Conservation (phyloP, 257 asterid species). For the Buddleja alternifolia region DNA sequence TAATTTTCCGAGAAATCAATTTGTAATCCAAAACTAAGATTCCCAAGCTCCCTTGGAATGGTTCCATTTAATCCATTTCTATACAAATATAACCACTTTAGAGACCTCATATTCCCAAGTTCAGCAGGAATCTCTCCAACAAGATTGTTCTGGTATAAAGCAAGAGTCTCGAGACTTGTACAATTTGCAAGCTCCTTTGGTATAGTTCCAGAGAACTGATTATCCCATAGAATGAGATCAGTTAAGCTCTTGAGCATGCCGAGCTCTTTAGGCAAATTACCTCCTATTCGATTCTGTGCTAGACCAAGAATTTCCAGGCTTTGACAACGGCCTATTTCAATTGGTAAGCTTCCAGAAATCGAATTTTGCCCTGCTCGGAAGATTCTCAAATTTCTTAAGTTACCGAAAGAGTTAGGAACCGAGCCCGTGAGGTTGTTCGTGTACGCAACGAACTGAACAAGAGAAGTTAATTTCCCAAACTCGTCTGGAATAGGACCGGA, state of each 20-base stretch:
- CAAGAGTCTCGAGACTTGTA: constrained; percentile 60
- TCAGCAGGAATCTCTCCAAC: constrained; percentile 79
- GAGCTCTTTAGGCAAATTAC: constrained; percentile 75
- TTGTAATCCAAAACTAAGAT: constrained; percentile 57
- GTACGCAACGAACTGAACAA: constrained; percentile 74
- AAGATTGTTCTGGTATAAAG: constrained; percentile 74
- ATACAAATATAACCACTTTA: constrained; percentile 59
- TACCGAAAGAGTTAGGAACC: constrained; percentile 69
- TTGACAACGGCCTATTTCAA: constrained; percentile 62
- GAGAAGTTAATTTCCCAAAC: constrained; percentile 71
- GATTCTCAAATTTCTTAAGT: constrained; percentile 50
- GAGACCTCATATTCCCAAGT: constrained; percentile 53
- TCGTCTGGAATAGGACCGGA: constrained; percentile 73
- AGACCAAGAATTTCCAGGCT: constrained; percentile 71
- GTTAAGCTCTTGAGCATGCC: constrained; percentile 63
- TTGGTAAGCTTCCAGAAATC: constrained; percentile 74
- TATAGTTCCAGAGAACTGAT: constrained; percentile 68
- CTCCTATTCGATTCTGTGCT: constrained; percentile 72
- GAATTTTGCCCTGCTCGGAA: constrained; percentile 87
- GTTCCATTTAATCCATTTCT: constrained; percentile 78
- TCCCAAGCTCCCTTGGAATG: constrained; percentile 83
- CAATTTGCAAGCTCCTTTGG: constrained; percentile 83
- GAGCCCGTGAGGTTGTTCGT: constrained; percentile 81
- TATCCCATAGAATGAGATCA: constrained; percentile 74
- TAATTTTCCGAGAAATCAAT: constrained; percentile 87